Base-by-base conservation (phyloP, 2,329 filamentous ascomycete genomes). In the Teratosphaeria destructans region DNA sequence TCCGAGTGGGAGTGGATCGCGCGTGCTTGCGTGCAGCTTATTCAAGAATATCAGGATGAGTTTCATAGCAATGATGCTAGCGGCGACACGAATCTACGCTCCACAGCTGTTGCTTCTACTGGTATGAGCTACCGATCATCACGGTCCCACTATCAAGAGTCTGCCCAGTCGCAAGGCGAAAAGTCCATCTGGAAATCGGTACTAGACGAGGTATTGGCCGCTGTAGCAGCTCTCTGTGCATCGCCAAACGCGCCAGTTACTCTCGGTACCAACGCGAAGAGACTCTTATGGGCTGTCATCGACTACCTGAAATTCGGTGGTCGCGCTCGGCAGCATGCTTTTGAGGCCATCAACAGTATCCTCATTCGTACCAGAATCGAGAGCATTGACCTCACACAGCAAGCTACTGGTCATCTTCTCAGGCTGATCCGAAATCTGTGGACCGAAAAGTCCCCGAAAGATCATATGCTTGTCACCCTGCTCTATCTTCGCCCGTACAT, bases 391-490 rank as follows among this genome's bases (percentile, higher is more conserved):
- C 78, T 90, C 57, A 83, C 86, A 3, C 82, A 81, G 63, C 78
- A 77, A 37, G 75, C 87, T 43, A 79, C 87, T 16, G 76, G 78
- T 58, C 79, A 82, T 6, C 71, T 92, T 7, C 70, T 96, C 27
- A 87, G 89, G 1, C 73, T 92, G 53, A 84, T 96, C 64, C 83
- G 82, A 59, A 81, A 83, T 56, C 84, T 90, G 75, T 99, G 93
- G 92, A 72, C 67, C 58, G 16, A 59, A 16, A 69, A 63, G 43
- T 63, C 64, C 5, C 54, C 74, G 81, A 29, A 80, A 82, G 88
- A 93, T 64, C 90, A 79, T 60, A 87, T 96, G 71, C 78, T 95
- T 37, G 85, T 85, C 65, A 84, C 84, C 1, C 76, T 96, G 32
- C 84, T 88, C 62, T 77, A 83, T n/a, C 78, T 85, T 35, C 74